Percentiles rank a stretch among this genome's conserved stretches.
These are phyloP conservation scores for Perilla frutescens DNA, from an alignment of 257 asterid genomes.

Conservation along the genomic window DNA sequence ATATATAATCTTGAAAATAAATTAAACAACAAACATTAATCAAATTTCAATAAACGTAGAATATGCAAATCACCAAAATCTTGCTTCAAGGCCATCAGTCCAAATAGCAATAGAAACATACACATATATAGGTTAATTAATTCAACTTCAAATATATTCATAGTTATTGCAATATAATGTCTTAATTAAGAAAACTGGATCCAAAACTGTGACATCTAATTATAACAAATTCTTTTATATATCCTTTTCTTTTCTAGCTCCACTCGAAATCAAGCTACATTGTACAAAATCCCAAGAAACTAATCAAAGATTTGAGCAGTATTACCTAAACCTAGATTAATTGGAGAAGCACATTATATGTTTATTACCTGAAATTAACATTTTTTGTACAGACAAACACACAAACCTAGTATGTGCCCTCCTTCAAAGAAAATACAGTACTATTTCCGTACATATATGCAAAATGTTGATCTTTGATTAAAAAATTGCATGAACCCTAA, in stretches of 20 bases:
- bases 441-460: not conserved
- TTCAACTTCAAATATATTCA: not conserved
- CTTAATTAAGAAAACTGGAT: too few species aligned
- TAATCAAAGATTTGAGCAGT: not conserved
- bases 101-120: not conserved
- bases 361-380: not conserved
- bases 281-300: not conserved
- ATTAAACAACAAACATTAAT: not conserved
- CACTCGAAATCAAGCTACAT: not conserved
- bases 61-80: not conserved
- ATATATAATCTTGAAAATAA: too few species aligned
- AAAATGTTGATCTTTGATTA: not conserved
- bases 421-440: slow-evolving; percentile 1
- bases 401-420: slow-evolving; percentile 8
- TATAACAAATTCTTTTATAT: not conserved
- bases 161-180: not conserved
- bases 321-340: not conserved
- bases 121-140: too few species aligned
- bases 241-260: not conserved
- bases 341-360: not conserved
- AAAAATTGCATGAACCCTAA: slow-evolving; percentile 46
- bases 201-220: not conserved
- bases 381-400: slow-evolving; percentile 20
- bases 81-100: not conserved
- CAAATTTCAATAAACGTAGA: not conserved